Conservation (phyloP, 768 basidiomycete genomes). For the Termitomyces sp. region DNA sequence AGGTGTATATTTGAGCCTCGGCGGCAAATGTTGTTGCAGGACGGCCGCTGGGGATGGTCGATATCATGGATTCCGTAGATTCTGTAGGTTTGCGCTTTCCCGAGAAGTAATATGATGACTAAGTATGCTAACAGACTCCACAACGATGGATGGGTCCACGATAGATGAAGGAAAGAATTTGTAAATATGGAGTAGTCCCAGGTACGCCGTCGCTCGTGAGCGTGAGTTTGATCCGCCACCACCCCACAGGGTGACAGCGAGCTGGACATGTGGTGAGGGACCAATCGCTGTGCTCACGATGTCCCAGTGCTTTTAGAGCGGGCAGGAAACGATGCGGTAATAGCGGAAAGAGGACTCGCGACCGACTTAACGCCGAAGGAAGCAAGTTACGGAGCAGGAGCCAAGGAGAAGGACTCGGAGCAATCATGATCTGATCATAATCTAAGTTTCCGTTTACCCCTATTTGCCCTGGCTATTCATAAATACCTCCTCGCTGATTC, state of each 20-base stretch:
- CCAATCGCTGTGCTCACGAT: too few species aligned
- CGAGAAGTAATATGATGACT: too few species aligned
- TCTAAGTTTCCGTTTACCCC: neutral
- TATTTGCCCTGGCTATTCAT: conserved; percentile 5
- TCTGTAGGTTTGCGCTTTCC: neutral
- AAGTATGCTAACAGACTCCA: too few species aligned
- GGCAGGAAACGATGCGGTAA: too few species aligned
- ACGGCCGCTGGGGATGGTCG: neutral
- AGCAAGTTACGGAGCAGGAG: too few species aligned
- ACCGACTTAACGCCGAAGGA: too few species aligned
- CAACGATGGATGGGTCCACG: neutral
- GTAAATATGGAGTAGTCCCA: neutral
- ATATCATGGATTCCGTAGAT: neutral
- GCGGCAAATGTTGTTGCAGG: too few species aligned
- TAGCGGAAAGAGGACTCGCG: too few species aligned
- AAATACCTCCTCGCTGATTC: neutral
- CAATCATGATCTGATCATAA: neutral
- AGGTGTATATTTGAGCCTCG: neutral
- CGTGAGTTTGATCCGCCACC: neutral
- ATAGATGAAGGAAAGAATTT: neutral
- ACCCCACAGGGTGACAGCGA: neutral
- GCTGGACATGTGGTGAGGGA: too few species aligned
- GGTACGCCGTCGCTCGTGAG: neutral
- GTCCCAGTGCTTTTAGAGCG: too few species aligned
- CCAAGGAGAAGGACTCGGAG: too few species aligned